Evolutionary conservation across 768 basidiomycete genomes (phyloP).

Genomic region (Boletus sp.): DNA sequence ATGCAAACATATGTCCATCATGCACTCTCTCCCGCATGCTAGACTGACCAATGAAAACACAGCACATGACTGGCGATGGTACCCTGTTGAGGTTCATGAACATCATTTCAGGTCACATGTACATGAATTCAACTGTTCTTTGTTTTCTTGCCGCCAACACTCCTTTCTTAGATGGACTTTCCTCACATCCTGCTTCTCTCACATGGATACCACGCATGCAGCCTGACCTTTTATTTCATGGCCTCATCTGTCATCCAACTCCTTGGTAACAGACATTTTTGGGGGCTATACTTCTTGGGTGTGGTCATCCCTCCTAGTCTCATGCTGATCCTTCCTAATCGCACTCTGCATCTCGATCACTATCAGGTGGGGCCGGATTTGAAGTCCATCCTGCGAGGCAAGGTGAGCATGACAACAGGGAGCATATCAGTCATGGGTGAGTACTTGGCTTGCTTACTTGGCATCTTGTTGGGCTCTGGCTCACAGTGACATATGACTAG

Average conservation of each 20-base stretch:
- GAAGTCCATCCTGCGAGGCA: constrained; percentile 33
- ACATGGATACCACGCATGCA: constrained; percentile 58
- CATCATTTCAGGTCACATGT: constrained; percentile 64
- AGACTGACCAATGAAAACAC: constrained; percentile 1
- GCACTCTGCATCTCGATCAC: no score
- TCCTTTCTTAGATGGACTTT: constrained; percentile 62
- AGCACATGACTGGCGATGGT: constrained; percentile 41
- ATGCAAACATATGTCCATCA: constrained; percentile 31
- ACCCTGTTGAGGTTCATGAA: constrained; percentile 57
- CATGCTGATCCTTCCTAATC: neutral
- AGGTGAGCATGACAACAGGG: constrained; percentile 36
- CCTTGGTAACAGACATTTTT: constrained; percentile 69
- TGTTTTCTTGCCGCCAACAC: neutral
- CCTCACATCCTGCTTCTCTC: constrained; percentile 71
- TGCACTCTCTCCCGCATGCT: constrained; percentile 14
- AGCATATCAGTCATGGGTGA: constrained; percentile 49
- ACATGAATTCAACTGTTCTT: constrained; percentile 20
- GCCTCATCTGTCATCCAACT: constrained; percentile 59
- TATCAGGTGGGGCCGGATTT: constrained; percentile 49
- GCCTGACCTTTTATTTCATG: constrained; percentile 78
- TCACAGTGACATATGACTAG: constrained; percentile 24
- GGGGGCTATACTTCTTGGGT: constrained; percentile 73
- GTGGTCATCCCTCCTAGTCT: constrained; percentile 15
- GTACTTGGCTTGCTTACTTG: constrained; percentile 7
- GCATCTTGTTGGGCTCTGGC: neutral